Evolutionary conservation across 2,329 filamentous ascomycete species (phyloP).

Genomic region (Fusarium tupiense): DNA sequence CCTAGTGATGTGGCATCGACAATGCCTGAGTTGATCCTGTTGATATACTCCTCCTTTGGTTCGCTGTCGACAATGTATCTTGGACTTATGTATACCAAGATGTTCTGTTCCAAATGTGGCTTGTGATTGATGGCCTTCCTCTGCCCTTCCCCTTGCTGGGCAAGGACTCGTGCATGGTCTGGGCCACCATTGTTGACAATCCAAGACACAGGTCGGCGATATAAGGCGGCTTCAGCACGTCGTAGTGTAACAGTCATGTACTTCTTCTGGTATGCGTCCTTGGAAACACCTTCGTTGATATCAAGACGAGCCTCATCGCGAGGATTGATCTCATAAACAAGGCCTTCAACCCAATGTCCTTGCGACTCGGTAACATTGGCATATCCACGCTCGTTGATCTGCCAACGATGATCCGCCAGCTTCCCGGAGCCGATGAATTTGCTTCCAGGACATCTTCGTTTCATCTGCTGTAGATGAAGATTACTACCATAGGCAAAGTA

Average conservation of each 20-base stretch:
- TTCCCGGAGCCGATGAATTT: constrained; percentile 51
- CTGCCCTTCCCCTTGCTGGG: constrained; percentile 28
- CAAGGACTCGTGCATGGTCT: constrained; percentile 37
- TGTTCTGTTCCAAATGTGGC: constrained; percentile 44
- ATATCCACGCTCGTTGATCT: constrained; percentile 59
- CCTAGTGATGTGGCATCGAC: constrained; percentile 50
- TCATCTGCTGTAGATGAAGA: constrained; percentile 57
- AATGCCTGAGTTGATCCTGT: constrained; percentile 52
- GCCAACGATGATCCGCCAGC: constrained; percentile 54
- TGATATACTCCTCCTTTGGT: constrained; percentile 53
- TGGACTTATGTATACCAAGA: constrained; percentile 54
- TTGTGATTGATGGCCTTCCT: constrained; percentile 28
- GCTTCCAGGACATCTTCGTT: constrained; percentile 54
- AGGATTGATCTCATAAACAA: constrained; percentile 52
- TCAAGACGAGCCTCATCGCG: constrained; percentile 53
- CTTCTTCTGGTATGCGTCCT: constrained; percentile 51
- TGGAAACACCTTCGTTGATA: constrained; percentile 53
- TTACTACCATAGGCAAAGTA: constrained; percentile 62
- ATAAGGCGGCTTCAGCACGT: constrained; percentile 46
- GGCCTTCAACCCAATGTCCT: constrained; percentile 52
- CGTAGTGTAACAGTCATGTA: constrained; percentile 47
- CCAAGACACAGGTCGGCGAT: constrained; percentile 51
- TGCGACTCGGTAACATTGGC: constrained; percentile 53
- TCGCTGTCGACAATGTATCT: constrained; percentile 46
- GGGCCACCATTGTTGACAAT: constrained; percentile 51